These are phyloP conservation scores for Malus hybrid DNA, from an alignment of 331 rosid species.

Conservation along the genomic window DNA sequence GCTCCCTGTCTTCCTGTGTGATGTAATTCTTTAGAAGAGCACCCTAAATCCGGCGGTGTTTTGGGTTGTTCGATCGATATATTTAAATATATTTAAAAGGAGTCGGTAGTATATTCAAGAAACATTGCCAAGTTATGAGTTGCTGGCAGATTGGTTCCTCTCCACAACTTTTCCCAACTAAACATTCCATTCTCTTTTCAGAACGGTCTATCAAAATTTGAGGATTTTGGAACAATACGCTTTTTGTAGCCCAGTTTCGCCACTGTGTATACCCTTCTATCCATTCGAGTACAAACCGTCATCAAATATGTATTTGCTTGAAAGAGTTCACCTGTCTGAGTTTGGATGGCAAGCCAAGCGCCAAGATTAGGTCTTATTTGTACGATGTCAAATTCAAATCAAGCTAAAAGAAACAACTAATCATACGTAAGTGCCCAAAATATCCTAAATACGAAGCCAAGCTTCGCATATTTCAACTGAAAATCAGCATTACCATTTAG, in stretches of 20 bases:
- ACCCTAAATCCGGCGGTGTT: background rate
- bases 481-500: background rate
- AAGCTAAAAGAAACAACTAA: background rate
- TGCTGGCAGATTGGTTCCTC: background rate
- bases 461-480: background rate
- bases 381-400: background rate
- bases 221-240: conserved; percentile 51
- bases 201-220: background rate
- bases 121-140: background rate
- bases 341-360: background rate
- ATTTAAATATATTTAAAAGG: background rate
- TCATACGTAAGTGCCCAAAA: background rate
- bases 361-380: background rate
- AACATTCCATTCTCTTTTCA: background rate
- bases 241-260: conserved; percentile 72
- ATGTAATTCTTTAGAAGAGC: background rate
- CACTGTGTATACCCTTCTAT: conserved; percentile 64
- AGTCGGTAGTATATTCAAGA: background rate
- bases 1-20: background rate
- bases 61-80: background rate
- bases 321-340: background rate
- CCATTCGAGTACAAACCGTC: conserved; percentile 41
- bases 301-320: background rate
- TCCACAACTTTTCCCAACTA: background rate
- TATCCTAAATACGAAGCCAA: background rate